These are phyloP conservation scores for Neurospora tetraspora DNA, from an alignment of 495 filamentous ascomycete genomes.

Conservation along the genomic window DNA sequence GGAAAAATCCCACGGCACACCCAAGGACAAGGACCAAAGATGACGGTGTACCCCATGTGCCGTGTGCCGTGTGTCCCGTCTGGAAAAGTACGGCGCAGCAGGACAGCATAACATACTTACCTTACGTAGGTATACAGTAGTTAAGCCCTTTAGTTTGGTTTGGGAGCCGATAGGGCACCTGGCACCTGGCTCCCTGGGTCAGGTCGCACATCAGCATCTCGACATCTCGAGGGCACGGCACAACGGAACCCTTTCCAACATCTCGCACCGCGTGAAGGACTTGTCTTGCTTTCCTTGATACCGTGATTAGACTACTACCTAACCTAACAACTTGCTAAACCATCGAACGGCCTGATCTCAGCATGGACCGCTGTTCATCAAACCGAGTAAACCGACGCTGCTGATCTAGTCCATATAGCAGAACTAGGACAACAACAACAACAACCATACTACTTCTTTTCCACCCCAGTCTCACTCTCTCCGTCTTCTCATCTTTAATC, in stretches of 20 bases:
- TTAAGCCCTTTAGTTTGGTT: background rate
- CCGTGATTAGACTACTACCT: background rate
- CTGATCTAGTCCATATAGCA: background rate
- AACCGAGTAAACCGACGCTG: background rate
- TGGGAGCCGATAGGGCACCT: background rate
- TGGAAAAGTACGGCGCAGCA: background rate
- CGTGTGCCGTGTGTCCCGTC: background rate
- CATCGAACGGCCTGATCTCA: background rate
- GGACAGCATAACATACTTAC: background rate
- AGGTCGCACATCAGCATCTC: background rate
- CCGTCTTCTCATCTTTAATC: background rate
- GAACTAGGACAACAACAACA: background rate
- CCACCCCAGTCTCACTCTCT: background rate
- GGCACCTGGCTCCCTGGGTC: background rate
- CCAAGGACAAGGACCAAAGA: background rate
- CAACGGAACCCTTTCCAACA: too few species aligned
- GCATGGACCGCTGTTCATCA: background rate
- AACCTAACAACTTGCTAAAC: background rate
- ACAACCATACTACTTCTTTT: background rate
- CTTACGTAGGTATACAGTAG: background rate
- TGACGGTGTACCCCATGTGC: background rate
- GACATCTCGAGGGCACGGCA: too few species aligned
- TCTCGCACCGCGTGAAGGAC: too few species aligned
- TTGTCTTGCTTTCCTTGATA: background rate
- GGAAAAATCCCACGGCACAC: background rate